Evolutionary conservation across 495 filamentous ascomycete species (phyloP), one percentile per base, ranked within the genome.

Genomic region (Haplographium delicatum): DNA sequence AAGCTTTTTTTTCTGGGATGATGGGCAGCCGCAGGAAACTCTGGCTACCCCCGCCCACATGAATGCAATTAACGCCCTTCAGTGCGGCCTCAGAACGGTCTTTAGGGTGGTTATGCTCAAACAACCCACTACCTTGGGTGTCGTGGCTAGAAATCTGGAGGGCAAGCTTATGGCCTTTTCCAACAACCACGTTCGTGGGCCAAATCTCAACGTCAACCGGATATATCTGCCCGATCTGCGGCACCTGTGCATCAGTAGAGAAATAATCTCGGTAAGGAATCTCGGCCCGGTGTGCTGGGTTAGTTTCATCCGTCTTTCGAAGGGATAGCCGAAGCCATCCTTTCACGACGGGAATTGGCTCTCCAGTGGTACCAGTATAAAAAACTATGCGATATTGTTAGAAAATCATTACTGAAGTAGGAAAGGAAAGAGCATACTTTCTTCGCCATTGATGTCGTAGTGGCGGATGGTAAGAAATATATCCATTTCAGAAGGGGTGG

Each of bases 181-280:
- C 72, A 11, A 83, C 72, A 4, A 86, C 71, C 0, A 83, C 78
- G 60, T 83, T 83, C 0, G 80, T 85, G 13, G 83, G 83, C 83
- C 82, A 85, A 3, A 85, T 59, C 66, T 86, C 83, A 8, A 86
- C 70, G 54, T 84, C 82, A 0, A 85, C 79, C 0, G 60, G 60
- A 50, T 86, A 85, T 3, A 85, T 71, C 50, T 79, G 72, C 0
- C 73, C 75, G 0, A 71, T 65, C 22, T 75, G 68, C 0, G 85
- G 76, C 11, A 69, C 68, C 26, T 70, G 69, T 3, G 76, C 74
- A 47, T 84, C 82, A 0, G 62, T 75, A 13, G 71, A 76, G 48
- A 71, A 65, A 54, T 85, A 85, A n/a, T 83, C 69, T 5, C 82
- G 73, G 46, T 80, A 66, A 13, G 83, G 82, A 15, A 84, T 55